Evolutionary conservation across 257 asterid species (phyloP).

Genomic region (Jasminum sambac): DNA sequence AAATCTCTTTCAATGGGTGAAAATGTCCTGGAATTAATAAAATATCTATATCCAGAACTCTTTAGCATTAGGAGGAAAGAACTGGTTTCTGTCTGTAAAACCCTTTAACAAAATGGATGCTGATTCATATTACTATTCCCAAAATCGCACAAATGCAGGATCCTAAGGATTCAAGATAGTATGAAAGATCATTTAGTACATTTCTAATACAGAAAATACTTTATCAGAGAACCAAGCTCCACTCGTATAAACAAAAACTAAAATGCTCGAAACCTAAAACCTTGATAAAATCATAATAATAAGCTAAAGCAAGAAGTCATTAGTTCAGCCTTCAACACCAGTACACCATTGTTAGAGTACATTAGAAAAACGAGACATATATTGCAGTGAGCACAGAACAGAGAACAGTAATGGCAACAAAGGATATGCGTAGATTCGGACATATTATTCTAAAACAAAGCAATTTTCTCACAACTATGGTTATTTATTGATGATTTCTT

Average conservation of each 20-base stretch:
- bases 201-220: neutral
- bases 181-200: conserved; percentile 6
- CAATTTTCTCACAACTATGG: no score
- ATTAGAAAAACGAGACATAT: no score
- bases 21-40: neutral
- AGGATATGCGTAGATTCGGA: no score
- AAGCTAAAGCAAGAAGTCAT: no score
- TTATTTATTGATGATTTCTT: no score
- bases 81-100: neutral
- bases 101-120: neutral
- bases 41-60: neutral
- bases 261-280: neutral
- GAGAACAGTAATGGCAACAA: no score
- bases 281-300: no score
- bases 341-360: no score
- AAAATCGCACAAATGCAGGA: neutral
- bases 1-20: neutral
- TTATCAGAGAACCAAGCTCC: neutral
- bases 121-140: neutral
- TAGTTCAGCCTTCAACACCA: no score
- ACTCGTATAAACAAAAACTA: neutral
- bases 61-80: neutral
- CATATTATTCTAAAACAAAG: no score
- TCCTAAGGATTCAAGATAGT: neutral
- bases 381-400: no score